Evolutionary conservation across 768 basidiomycete genomes (phyloP).

Genomic region (Lactarius hengduanensis): DNA sequence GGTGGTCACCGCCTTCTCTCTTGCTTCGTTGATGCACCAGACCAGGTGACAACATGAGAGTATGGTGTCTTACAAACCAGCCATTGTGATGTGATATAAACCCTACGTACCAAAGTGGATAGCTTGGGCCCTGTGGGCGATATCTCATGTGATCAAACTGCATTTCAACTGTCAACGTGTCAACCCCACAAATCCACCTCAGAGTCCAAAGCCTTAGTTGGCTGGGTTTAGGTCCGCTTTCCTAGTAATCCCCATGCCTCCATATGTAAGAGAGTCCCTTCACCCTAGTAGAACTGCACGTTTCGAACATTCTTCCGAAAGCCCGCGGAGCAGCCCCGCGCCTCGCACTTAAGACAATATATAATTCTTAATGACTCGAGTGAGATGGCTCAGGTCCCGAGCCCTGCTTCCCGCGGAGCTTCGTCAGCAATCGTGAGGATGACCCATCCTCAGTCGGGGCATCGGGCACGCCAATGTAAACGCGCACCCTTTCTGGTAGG

Average conservation of each 20-base stretch:
- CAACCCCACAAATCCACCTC: neutral
- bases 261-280: neutral
- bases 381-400: neutral
- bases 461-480: constrained; percentile 12
- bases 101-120: no score
- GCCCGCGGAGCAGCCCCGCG: neutral
- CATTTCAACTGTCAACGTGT: neutral
- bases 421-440: neutral
- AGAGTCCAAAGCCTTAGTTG: neutral
- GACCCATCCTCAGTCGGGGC: constrained; percentile 2
- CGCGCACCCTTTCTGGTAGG: constrained; percentile 3
- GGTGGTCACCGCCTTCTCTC: neutral
- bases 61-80: no score
- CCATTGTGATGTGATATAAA: no score
- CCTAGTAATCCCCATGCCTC: neutral
- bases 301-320: constrained; percentile 1
- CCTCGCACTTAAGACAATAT: neutral
- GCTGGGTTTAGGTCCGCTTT: neutral
- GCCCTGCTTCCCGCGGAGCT: constrained; percentile 8
- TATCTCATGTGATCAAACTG: neutral
- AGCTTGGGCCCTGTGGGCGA: no score
- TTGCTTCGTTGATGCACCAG: neutral
- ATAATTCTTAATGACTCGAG: neutral
- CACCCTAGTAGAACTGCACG: neutral
- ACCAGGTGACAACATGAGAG: no score